Evolutionary conservation across 306 rosid genomes (phyloP).

Genomic region (Ormosia semicastrata): DNA sequence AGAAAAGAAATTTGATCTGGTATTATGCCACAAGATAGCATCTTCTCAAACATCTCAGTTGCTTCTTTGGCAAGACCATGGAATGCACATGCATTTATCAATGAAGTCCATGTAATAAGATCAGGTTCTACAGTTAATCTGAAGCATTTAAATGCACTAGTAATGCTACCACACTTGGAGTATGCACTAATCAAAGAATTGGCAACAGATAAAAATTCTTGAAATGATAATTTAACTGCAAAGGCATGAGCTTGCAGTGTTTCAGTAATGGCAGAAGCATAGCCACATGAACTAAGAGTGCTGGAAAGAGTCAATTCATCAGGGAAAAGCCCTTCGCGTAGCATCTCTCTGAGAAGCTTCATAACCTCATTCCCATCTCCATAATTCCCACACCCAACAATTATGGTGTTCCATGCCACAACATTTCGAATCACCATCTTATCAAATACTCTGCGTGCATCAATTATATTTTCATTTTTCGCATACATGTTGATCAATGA

Average conservation of each 20-base stretch:
- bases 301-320: slow-evolving; percentile 75
- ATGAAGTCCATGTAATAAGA: slow-evolving; percentile 74
- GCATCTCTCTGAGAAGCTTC: slow-evolving; percentile 59
- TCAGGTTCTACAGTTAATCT: slow-evolving; percentile 46
- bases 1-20: slow-evolving; percentile 69
- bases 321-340: slow-evolving; percentile 38
- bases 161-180: slow-evolving; percentile 69
- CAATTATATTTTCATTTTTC: slow-evolving; percentile 38
- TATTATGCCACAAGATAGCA: slow-evolving; percentile 46
- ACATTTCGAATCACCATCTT: slow-evolving; percentile 46
- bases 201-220: slow-evolving; percentile 46
- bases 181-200: slow-evolving; percentile 69
- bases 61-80: slow-evolving; percentile 74
- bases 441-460: slow-evolving; percentile 50
- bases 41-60: slow-evolving; percentile 53
- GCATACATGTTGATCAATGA: slow-evolving; percentile 66
- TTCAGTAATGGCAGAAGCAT: slow-evolving; percentile 44
- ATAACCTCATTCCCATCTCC: slow-evolving; percentile 59
- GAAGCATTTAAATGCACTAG: slow-evolving; percentile 56
- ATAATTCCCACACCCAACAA: slow-evolving; percentile 57
- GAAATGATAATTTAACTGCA: slow-evolving; percentile 52
- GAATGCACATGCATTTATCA: slow-evolving; percentile 65
- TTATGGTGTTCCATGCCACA: slow-evolving; percentile 74
- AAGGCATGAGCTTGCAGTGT: slow-evolving; percentile 57
- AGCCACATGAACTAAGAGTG: slow-evolving; percentile 62